phyloP scores from a whole-genome alignment of 495 filamentous ascomycete genomes.

The Acidiella bohemica region DNA sequence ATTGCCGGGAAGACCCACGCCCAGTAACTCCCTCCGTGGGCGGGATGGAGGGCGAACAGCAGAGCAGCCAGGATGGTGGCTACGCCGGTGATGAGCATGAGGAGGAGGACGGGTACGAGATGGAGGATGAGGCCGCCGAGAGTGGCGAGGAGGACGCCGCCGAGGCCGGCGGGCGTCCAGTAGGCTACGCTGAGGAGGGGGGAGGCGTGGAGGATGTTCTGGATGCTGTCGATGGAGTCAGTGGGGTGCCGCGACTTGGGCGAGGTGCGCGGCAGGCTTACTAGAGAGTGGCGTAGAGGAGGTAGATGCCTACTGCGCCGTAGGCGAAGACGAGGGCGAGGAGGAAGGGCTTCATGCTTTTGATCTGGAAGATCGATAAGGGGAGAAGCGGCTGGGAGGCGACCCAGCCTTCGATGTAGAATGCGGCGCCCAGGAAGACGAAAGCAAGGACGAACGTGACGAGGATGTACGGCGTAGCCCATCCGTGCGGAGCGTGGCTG shows the following conservation, averaged over 20 bases:
- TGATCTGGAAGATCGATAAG: slow-evolving; percentile 56
- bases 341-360: slow-evolving; percentile 55
- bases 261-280: slow-evolving; percentile 31
- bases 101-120: slow-evolving; percentile 52
- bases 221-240: slow-evolving; percentile 36
- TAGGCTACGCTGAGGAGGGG: slow-evolving; percentile 66
- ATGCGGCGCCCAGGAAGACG: slow-evolving; percentile 40
- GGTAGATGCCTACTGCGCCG: slow-evolving; percentile 57
- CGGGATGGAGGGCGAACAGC: slow-evolving; percentile 59
- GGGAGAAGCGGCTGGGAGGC: slow-evolving; percentile 61
- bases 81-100: slow-evolving; percentile 53
- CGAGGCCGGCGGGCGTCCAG: slow-evolving; percentile 62
- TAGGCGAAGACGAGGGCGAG: slow-evolving; percentile 61
- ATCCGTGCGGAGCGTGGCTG: slow-evolving; percentile 53
- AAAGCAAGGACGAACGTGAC: slow-evolving; percentile 47
- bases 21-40: slow-evolving; percentile 48
- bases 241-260: neutral
- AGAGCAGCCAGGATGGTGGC: slow-evolving; percentile 52
- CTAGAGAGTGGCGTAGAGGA: slow-evolving; percentile 72
- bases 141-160: slow-evolving; percentile 58
- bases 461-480: slow-evolving; percentile 60
- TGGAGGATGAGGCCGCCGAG: slow-evolving; percentile 68
- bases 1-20: slow-evolving; percentile 70
- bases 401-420: slow-evolving; percentile 69
- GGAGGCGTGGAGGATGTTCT: slow-evolving; percentile 47